Evolutionary conservation across 2,329 filamentous ascomycete genomes (phyloP), one percentile per base, ranked within the genome.

Genomic region (Bipolaris victoriae): DNA sequence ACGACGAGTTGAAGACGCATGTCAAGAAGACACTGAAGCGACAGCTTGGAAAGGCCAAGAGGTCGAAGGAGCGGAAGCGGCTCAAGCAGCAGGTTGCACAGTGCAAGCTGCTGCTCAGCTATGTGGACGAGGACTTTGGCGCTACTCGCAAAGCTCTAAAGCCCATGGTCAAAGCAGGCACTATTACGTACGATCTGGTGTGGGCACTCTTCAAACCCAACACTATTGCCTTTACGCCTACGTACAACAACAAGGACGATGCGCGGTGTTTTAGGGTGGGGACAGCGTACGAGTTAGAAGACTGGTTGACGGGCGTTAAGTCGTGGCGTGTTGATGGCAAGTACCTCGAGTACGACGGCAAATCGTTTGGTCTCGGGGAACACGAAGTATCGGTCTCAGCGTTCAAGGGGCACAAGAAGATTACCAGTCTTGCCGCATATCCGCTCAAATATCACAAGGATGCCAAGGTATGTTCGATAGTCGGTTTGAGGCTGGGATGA

Each of bases 191-290:
- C 66, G 91, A 97, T 55, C 83, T 96, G 2, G 80, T 96, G 1
- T 96, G 92, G 92, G 91, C 92, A 0, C 78, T 97, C 3, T 96
- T 90, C 84, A 96, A 95, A 70, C 92, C 92, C 0, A 90, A 92
- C 67, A 92, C 90, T 0, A 84, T 96, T 18, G 89, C 87, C 1
- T 94, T 89, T 72, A 81, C 89, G 0, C 85, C 86, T 0, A 94
- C 90, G 0, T 96, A 96, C 61, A 90, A 90, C 3, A 87, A 86
- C 35, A 79, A 82, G 13, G 90, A 94, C 37, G 88, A 95, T 66
- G 90, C 91, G 1, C 86, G 91, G 15, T 89, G 90, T 9, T 94
- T 96, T 83, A 92, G 90, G 73, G 87, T 94, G 1, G 90, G 57
- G 84, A 88, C 62, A 88, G 89, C 0, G 10, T 87, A 88, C 67